Conservation (phyloP, 352 stramenopile species). For the Globisporangium cederbergense region DNA sequence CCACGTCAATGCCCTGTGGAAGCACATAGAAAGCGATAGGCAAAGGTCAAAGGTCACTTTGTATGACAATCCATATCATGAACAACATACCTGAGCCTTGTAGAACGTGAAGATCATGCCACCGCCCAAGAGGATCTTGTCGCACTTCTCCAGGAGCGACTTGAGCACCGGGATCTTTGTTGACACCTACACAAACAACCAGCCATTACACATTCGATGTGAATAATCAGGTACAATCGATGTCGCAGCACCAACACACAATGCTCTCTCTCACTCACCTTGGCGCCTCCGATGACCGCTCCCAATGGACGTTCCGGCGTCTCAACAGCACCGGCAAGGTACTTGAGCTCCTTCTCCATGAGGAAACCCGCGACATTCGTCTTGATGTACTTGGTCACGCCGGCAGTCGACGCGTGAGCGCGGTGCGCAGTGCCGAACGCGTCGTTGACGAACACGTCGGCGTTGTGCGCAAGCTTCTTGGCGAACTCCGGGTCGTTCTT, state of each 20-base stretch:
- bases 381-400: conserved; percentile 94
- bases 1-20: conserved; percentile 87
- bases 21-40: not conserved
- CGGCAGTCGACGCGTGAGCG: conserved; percentile 96
- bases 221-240: not conserved
- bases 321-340: conserved; percentile 89
- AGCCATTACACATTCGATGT: not conserved
- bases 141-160: conserved; percentile 93
- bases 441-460: conserved; percentile 97
- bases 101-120: conserved; percentile 99
- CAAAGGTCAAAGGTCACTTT: not conserved
- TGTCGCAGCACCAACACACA: no score
- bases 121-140: conserved; percentile 95
- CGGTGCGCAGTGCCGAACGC: conserved; percentile 97
- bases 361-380: conserved; percentile 94
- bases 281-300: conserved; percentile 95
- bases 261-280: conserved; percentile 49
- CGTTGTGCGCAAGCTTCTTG: conserved; percentile 91
- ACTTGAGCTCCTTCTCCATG: conserved; percentile 98
- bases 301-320: conserved; percentile 90
- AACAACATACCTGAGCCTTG: conserved; percentile 76
- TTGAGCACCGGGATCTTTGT: conserved; percentile 97
- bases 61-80: not conserved
- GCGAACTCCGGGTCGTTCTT: conserved; percentile 96
- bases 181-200: conserved; percentile 33